Conservation (phyloP, 2,329 filamentous ascomycete genomes). For the Herpotrichia juniperi region DNA sequence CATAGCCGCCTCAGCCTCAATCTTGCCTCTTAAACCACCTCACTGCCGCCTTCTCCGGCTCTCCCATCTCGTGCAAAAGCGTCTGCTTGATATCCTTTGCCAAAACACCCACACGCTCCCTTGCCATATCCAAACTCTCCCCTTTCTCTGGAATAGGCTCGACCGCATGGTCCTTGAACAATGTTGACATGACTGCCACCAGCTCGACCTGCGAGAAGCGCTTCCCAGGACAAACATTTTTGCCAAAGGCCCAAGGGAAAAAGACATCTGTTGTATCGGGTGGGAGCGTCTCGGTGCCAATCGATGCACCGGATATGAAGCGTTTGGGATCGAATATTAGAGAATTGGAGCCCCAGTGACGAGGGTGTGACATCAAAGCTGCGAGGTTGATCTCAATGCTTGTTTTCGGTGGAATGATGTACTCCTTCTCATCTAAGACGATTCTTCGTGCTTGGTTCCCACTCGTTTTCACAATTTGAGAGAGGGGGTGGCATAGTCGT, state of each 20-base stretch:
- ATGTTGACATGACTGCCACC: slow-evolving; percentile 30
- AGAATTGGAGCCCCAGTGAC: slow-evolving; percentile 33
- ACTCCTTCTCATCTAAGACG: not conserved
- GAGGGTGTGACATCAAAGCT: slow-evolving; percentile 30
- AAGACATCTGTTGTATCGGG: slow-evolving; percentile 6
- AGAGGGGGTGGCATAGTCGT: slow-evolving; percentile 48
- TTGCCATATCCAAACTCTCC: slow-evolving; percentile 1
- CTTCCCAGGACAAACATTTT: slow-evolving; percentile 33
- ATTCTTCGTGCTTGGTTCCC: not conserved
- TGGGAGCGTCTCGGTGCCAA: slow-evolving; percentile 10
- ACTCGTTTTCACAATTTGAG: slow-evolving; percentile 36
- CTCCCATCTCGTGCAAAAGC: slow-evolving; percentile 13
- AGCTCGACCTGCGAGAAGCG: slow-evolving; percentile 44
- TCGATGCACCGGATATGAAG: slow-evolving; percentile 9
- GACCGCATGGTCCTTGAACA: slow-evolving; percentile 17
- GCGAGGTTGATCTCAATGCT: slow-evolving; percentile 21
- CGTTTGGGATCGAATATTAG: slow-evolving; percentile 36
- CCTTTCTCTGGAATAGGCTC: slow-evolving; percentile 3
- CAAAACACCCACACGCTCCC: not conserved
- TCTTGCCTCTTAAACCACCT: slow-evolving; percentile 6
- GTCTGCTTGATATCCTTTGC: slow-evolving; percentile 11
- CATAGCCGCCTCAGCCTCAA: too few species aligned
- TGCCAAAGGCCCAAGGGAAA: slow-evolving; percentile 35
- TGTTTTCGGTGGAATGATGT: slow-evolving; percentile 13
- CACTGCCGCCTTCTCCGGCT: slow-evolving; percentile 9